A percentile compares a stretch with the other conserved stretches of the same genome.
phyloP scores from a whole-genome alignment of 116 monocot genomes.

The Zostera marina region DNA sequence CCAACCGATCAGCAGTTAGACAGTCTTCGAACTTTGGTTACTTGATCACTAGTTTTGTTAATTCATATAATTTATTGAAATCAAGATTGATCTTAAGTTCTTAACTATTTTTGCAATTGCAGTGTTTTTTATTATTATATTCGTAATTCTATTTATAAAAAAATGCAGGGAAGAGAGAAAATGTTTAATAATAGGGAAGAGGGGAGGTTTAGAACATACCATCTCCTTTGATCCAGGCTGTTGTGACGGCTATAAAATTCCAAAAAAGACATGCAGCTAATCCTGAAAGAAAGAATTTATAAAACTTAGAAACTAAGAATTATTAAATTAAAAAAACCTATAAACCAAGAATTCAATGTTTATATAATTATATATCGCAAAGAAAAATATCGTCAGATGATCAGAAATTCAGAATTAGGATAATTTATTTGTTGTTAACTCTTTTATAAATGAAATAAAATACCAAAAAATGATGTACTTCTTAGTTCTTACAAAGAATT shows the following conservation, averaged over 20 bases:
- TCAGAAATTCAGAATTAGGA: neutral
- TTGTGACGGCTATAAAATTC: conserved; percentile 77
- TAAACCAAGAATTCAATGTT: no score
- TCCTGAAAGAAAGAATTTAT: conserved; percentile 28
- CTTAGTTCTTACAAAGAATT: no score
- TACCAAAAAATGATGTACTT: no score
- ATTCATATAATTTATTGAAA: no score
- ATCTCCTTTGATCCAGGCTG: conserved; percentile 93
- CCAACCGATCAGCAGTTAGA: no score
- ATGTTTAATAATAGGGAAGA: neutral
- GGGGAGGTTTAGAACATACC: conserved; percentile 15
- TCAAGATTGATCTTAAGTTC: no score
- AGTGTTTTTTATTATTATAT: neutral
- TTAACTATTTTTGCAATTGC: neutral
- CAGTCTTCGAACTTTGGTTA: no score
- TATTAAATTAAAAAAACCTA: no score
- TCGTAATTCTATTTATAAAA: neutral
- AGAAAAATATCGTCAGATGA: neutral
- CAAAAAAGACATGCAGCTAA: conserved; percentile 61
- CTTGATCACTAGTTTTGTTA: no score
- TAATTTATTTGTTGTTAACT: no score
- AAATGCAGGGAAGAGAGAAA: neutral
- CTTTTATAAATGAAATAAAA: no score
- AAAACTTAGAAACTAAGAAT: neutral
- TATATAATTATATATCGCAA: no score